Evolutionary conservation across 73 alveolate species (phyloP), one percentile per base, ranked within the genome.

Genomic region (Blepharisma japonicum): DNA sequence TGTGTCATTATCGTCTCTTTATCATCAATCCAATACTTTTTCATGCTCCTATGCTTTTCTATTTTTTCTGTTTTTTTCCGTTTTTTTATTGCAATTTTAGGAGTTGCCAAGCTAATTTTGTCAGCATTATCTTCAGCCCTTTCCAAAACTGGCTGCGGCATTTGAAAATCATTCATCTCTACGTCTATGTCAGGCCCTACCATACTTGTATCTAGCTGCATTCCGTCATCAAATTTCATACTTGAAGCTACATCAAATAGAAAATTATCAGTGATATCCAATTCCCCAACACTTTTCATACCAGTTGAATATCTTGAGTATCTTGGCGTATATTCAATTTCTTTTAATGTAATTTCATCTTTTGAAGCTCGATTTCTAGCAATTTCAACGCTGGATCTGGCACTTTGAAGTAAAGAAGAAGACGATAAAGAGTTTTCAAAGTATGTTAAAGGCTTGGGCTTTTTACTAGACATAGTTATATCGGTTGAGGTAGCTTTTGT

Each of bases 91-190:
- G 74, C 47, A 1, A 61, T 8, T 61, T 61, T 39, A 20, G 67
- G 67, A 20, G 67, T 20, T 14, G 46, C 74, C 18, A 32, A 32
- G 42, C 42, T 32, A 32, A 32, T 32, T 32, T 32, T 32, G 42
- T 61, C 74, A 9, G 14, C 74, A 14, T 61, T 39, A 0, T 61
- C 46, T 61, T 61, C 74, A 0, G 14, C 48, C 46, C 23, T 61
- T 61, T 25, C 23, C 5, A 61, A 5, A 2, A n/a, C 14, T 25
- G 14, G 74, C 47, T 61, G 47, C 11, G 74, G 47, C 74, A 61
- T 61, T 61, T 61, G 47, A 61, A 61, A n/a, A 61, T 61, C 74
- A 61, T 61, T 39, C 47, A 61, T 14, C 18, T 32, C 42, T 32
- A 32, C 42, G 3, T 32, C 42, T 0, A 32, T 32, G 3, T 32